phyloP scores from a whole-genome alignment of 2,329 filamentous ascomycete species.

The Plenodomus biglobosus region DNA sequence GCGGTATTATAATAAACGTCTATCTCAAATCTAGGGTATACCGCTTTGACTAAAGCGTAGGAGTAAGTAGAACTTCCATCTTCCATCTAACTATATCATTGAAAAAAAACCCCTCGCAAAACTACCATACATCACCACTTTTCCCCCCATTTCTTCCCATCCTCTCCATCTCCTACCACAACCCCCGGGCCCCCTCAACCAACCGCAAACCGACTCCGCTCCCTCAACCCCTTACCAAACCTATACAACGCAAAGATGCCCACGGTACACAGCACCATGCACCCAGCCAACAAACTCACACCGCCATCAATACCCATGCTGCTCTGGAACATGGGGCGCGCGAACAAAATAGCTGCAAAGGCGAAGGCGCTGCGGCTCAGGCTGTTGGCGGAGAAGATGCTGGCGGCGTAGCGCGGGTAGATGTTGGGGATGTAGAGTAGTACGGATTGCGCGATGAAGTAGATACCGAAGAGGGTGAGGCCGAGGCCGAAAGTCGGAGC shows the following conservation, averaged over 20 bases:
- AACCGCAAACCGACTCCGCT: conserved; percentile 60
- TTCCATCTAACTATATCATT: too few relatives aligned
- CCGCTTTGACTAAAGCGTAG: too few relatives aligned
- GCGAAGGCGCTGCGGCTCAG: conserved; percentile 59
- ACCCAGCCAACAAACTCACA: conserved; percentile 57
- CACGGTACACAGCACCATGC: conserved; percentile 47
- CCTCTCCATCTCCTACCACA: too few relatives aligned
- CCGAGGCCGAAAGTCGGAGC: conserved; percentile 56
- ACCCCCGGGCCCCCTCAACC: conserved; percentile 4
- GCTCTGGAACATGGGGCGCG: conserved; percentile 59
- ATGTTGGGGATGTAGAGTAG: conserved; percentile 66
- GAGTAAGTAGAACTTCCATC: too few relatives aligned
- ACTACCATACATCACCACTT: too few relatives aligned
- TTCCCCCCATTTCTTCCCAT: too few relatives aligned
- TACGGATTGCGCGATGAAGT: conserved; percentile 49
- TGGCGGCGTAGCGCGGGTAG: conserved; percentile 52
- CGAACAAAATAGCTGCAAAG: conserved; percentile 61
- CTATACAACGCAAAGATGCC: conserved; percentile 62
- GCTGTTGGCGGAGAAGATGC: conserved; percentile 64
- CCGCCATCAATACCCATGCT: conserved; percentile 60
- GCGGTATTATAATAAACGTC: too few relatives aligned
- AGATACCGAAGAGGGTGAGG: conserved; percentile 49
- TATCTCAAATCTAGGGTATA: too few relatives aligned
- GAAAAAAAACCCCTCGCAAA: too few relatives aligned
- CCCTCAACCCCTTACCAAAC: conserved; percentile 57